These are phyloP conservation scores for Alternaria atra DNA, from an alignment of 2,329 filamentous ascomycete genomes.

Conservation along the genomic window DNA sequence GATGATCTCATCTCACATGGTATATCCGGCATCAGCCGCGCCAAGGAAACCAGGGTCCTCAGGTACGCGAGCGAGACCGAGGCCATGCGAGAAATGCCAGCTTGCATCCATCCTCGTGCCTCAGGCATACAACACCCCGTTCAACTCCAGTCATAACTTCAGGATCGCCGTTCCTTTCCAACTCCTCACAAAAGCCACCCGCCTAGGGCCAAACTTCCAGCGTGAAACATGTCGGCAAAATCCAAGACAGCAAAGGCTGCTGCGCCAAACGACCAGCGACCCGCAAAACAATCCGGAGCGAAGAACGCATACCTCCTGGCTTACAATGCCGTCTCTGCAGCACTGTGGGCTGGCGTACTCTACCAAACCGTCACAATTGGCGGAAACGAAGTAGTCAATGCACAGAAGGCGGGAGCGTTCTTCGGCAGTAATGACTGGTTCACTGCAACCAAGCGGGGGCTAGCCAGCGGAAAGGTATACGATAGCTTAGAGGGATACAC, in stretches of 20 bases:
- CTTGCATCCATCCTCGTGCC: conserved; percentile 1
- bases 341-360: conserved; percentile 82
- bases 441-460: conserved; percentile 19
- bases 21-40: conserved; percentile 2
- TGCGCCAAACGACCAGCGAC: conserved; percentile 13
- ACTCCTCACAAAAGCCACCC: too few species aligned
- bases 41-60: conserved; percentile 19
- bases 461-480: conserved; percentile 63
- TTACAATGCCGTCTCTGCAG: conserved; percentile 83
- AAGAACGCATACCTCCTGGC: conserved; percentile 72
- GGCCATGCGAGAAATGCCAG: conserved; percentile 11
- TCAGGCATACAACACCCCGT: neutral
- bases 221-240: conserved; percentile 10
- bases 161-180: neutral
- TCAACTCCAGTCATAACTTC: neutral
- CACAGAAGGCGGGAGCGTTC: conserved; percentile 23
- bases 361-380: conserved; percentile 70
- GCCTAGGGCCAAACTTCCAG: too few species aligned
- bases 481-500: conserved; percentile 71
- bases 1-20: conserved; percentile 31
- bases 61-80: conserved; percentile 15
- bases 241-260: neutral
- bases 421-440: conserved; percentile 20
- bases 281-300: conserved; percentile 8
- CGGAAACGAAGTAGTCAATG: conserved; percentile 20